Evolutionary conservation across 352 stramenopile genomes (phyloP).

Genomic region (Phytophthora multivora): DNA sequence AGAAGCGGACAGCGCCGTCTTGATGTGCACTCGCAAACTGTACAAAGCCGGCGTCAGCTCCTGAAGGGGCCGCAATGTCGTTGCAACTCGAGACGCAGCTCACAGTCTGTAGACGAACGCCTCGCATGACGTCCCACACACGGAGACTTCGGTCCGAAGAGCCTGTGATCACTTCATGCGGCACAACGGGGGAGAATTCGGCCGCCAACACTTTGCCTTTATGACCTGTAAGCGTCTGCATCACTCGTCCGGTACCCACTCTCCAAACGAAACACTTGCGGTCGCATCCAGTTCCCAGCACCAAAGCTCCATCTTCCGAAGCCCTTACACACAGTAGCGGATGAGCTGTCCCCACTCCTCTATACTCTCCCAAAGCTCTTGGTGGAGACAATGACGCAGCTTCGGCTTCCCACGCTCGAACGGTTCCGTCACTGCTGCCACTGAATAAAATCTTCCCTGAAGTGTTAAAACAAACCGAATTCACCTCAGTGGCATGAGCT

Average conservation of each 20-base stretch:
- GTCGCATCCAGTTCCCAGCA: slow-evolving; percentile 82
- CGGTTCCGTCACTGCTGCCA: slow-evolving; percentile 81
- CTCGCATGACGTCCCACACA: slow-evolving; percentile 74
- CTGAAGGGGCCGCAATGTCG: slow-evolving; percentile 59
- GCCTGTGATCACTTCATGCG: slow-evolving; percentile 76
- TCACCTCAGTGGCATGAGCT: slow-evolving; percentile 83
- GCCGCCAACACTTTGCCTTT: slow-evolving; percentile 84
- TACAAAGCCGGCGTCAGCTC: slow-evolving; percentile 41
- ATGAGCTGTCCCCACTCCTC: slow-evolving; percentile 78
- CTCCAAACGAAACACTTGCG: slow-evolving; percentile 88
- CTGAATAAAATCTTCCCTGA: slow-evolving; percentile 85
- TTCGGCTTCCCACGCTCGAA: slow-evolving; percentile 76
- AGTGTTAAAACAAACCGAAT: slow-evolving; percentile 85
- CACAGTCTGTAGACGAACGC: slow-evolving; percentile 72
- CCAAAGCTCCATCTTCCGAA: slow-evolving; percentile 75
- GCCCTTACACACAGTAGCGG: slow-evolving; percentile 81
- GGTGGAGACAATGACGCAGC: slow-evolving; percentile 31
- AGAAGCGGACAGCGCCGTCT: slow-evolving; percentile 79
- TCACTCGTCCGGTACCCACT: slow-evolving; percentile 78
- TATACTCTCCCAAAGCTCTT: slow-evolving; percentile 70
- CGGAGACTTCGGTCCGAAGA: slow-evolving; percentile 77
- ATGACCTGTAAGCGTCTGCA: slow-evolving; percentile 84
- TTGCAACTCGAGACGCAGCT: slow-evolving; percentile 86
- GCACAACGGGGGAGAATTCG: slow-evolving; percentile 65
- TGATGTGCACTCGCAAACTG: slow-evolving; percentile 82